Evolutionary conservation across 352 stramenopile species (phyloP), one percentile per base, ranked within the genome.

Genomic region (Phytophthora podocarpi): DNA sequence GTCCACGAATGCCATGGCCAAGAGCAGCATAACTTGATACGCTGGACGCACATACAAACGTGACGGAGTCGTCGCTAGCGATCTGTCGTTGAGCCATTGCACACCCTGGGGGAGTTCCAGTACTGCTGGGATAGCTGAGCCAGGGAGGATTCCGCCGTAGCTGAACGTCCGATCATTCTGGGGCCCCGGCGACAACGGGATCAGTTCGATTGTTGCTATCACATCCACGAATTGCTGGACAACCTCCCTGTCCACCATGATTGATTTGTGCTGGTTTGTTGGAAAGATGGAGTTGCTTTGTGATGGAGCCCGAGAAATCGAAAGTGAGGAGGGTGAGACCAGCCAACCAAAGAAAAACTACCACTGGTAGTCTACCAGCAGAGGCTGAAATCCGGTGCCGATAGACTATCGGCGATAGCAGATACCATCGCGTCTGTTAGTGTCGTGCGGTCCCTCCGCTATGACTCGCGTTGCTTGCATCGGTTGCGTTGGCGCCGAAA

Each of bases 21-120:
- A 40, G 31, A 74, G 45, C 18, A 70, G 6, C 8, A 74, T 32
- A 10, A 62, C 40, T 55, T 61, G 53, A 23, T 67, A 74, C 8
- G 66, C 66, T 46, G 66, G 66, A 20, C 60, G 66, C 12, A 74
- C 54, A 23, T 67, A 74, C 60, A 74, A 11, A 24, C 49, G 42
- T 27, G 60, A 57, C 1, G 48, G 13, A 32, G 32, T 36, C 39
- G 39, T 15, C 56, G 16, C 15, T 13, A 34, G 13, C 0, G 31
- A 36, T 28, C 23, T 41, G 8, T 57, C 34, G 6, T n/a, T 37
- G 3, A 68, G 37, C 59, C 59, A 68, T 6, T 48, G 45, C 2
- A 63, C 18, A 15, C 59, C 59, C 18, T 23, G 27, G 32, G 59
- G 59, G 40, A 68, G 45, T n/a, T 68, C 52, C 3, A 68, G 23